A percentile compares a stretch with the other conserved stretches of the same genome.
Evolutionary conservation across 345 rosid genomes (phyloP).

Genomic region (Eucalyptus regnans): DNA sequence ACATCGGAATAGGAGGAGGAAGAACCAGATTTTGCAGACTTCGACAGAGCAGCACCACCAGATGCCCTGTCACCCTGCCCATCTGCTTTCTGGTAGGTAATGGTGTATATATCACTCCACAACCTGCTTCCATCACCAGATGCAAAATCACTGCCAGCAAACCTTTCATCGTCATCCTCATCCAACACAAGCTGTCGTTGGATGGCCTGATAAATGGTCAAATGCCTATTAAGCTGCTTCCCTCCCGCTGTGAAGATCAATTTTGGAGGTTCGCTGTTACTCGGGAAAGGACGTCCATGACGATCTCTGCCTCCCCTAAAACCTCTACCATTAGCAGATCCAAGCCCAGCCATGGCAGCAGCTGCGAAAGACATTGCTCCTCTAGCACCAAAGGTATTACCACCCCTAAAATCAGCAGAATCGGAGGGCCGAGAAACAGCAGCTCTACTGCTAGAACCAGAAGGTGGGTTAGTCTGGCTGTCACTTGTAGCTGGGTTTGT

Average conservation of each 20-base stretch:
- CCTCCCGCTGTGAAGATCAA: conserved; percentile 78
- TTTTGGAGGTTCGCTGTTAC: conserved; percentile 70
- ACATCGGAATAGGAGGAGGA: conserved; percentile 35
- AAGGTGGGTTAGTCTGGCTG: conserved; percentile 44
- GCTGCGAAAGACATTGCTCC: conserved; percentile 98
- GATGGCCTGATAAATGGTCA: conserved; percentile 97
- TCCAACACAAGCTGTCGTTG: conserved; percentile 86
- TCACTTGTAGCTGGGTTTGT: conserved; percentile 37
- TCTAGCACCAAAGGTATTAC: conserved; percentile 67
- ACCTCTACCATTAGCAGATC: conserved; percentile 88
- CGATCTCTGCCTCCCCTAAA: conserved; percentile 86
- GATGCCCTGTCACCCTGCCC: conserved; percentile 60
- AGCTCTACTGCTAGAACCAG: conserved; percentile 80
- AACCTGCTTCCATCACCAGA: conserved; percentile 90
- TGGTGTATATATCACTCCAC: conserved; percentile 84
- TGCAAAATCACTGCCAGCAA: conserved; percentile 62
- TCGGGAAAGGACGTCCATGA: conserved; percentile 60
- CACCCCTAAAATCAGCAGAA: conserved; percentile 62
- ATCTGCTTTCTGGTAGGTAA: conserved; percentile 84
- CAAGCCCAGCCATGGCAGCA: conserved; percentile 98
- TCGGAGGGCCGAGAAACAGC: conserved; percentile 65
- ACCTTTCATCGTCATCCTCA: conserved; percentile 92
- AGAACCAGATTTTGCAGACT: conserved; percentile 42
- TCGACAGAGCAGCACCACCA: conserved; percentile 36
- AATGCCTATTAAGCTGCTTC: conserved; percentile 83